Evolutionary conservation across 78 protist species (phyloP), one percentile per base, ranked within the genome.

Genomic region (Speleostelium caveatum): DNA sequence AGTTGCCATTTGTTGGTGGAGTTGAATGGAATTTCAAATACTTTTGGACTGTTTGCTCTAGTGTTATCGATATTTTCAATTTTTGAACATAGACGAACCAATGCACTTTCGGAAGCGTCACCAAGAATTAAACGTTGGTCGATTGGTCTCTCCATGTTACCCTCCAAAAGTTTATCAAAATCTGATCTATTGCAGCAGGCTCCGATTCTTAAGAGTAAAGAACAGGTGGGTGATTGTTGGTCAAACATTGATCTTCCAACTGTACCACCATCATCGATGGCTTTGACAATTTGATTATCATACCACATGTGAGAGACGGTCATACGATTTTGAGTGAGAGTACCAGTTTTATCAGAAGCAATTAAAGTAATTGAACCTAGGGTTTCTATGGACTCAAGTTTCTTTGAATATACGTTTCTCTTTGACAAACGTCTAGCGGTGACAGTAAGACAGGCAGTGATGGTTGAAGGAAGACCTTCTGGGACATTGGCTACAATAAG

Each of bases 281-380:
- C 89, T 32, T 59, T 66, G 42, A 80, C 76, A 19, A 80, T 80
- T 0, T 73, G 28, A 22, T 55, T 51, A 30, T 88, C 94, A n/a
- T 88, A 88, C 94, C 94, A 88, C 83, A 88, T 74, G 75, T 88
- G 94, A 28, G 58, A 36, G 16, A 73, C 94, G 19, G 94, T 88
- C 94, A 88, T 88, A 75, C 87, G 86, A 65, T 88, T 88, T 75
- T 95, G 95, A 66, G 99, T 97, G 60, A 97, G 96, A n/a, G 99
- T 98, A 32, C 99, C 99, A 2, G 99, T 98, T 95, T 98, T 98
- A 87, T 98, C 99, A 0, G 96, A 91, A 51, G 97, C 96, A 41
- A 98, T 94, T 35, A 85, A 74, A n/a, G 96, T 78, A 26, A 96
- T 96, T 14, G 96, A 73, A 21, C 99, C 99, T 0, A 98, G 96